Evolutionary conservation across 2,329 filamentous ascomycete species (phyloP), one percentile per base, ranked within the genome.

Genomic region (Fusarium austroafricanum): DNA sequence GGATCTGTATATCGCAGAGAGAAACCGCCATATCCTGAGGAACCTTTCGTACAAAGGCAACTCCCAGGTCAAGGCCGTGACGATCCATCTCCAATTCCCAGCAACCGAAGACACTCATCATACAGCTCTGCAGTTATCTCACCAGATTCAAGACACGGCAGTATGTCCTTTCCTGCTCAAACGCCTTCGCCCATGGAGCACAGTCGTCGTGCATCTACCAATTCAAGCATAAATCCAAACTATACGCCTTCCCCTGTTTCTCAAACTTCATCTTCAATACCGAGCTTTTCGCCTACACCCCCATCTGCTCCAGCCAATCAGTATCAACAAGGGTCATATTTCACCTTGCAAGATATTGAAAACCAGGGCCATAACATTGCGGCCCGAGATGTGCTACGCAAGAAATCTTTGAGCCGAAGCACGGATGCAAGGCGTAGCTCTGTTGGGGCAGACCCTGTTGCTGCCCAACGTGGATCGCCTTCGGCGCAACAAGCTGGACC

Each of bases 141-240:
- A 1, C 54, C 75, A 5, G 71, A 70, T 10, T 76, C 76, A 3
- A 65, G 74, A 1, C 65, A 71, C 2, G 71, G 72, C 7, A 75
- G 74, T 21, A 66, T 73, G 23, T 74, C 76, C 4, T 73, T 58
- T 37, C 55, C 71, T 10, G 12, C 71, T 1, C 70, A 76, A 42
- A 77, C 73, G 1, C 76, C 75, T 2, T 77, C 76, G 0, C 76
- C 76, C 0, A 67, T 75, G 51, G 74, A 77, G 15, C 53, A 55
- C 12, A 68, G 59, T 29, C 68, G 72, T 8, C 70, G 67, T 18
- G 68, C 38, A 43, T 64, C 61, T 29, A 43, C 39, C 43, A 75
- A 71, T 17, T 77, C 68, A 10, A 55, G 21, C 29, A 46, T 44
- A 21, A 68, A 46, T 10, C 60, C 42, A 17, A 67, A 55, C 43